A percentile compares a stretch with the other conserved stretches of the same genome.
Evolutionary conservation across 1,139 yeast genomes (phyloP).

Genomic region (Candida sp.): DNA sequence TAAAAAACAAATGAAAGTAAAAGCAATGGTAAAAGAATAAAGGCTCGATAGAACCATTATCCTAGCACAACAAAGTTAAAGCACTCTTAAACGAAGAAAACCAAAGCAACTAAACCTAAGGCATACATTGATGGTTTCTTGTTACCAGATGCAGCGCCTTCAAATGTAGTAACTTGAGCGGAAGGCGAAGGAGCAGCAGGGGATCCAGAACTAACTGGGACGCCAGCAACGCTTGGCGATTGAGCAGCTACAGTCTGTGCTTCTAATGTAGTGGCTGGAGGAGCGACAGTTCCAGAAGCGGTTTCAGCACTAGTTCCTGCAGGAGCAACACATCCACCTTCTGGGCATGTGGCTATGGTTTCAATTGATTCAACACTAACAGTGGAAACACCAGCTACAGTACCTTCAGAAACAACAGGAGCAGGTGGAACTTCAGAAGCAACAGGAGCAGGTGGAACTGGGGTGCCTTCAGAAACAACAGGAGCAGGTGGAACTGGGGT

Average conservation of each 20-base stretch:
- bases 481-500: conserved; percentile 14
- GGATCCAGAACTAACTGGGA: conserved; percentile 4
- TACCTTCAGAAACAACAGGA: not conserved
- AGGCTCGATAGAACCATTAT: not conserved
- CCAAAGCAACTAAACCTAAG: conserved; percentile 9
- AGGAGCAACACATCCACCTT: conserved; percentile 4
- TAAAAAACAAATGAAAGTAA: not conserved
- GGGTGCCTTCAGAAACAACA: conserved; percentile 16
- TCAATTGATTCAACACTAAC: not conserved
- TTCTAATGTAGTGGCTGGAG: not conserved
- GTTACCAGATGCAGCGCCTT: conserved; percentile 10
- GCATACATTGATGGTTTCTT: conserved; percentile 7
- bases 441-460: conserved; percentile 4
- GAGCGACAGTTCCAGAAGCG: not conserved
- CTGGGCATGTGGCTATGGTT: not conserved
- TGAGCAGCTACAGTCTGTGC: not conserved
- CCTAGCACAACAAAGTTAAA: not conserved
- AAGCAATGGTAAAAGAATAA: not conserved
- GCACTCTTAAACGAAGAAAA: conserved; percentile 3
- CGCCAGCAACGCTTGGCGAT: conserved; percentile 5
- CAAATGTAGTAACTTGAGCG: conserved; percentile 6
- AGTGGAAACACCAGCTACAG: conserved; percentile 7
- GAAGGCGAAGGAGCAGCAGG: conserved; percentile 5
- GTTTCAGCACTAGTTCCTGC: not conserved
- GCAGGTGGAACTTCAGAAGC: conserved; percentile 11